phyloP scores from a whole-genome alignment of 345 rosid genomes.

The Erucastrum elatum region DNA sequence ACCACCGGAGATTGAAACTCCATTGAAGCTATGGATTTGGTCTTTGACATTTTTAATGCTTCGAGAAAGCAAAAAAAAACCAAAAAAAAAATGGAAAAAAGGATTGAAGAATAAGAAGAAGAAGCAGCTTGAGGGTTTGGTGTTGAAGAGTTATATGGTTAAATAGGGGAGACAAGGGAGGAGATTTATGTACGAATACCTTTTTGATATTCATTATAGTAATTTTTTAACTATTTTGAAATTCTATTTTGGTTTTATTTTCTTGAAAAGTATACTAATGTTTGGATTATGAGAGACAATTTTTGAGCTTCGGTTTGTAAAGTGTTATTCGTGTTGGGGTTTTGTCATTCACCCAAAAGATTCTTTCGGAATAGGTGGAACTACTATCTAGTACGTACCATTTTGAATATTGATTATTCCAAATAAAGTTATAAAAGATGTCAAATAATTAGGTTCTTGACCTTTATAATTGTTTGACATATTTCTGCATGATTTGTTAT shows the following conservation, averaged over 20 bases:
- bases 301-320: conserved; percentile 37
- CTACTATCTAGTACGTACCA: conserved; percentile 30
- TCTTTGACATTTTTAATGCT: conserved; percentile 43
- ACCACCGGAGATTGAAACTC: conserved; percentile 23
- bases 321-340: conserved; percentile 40
- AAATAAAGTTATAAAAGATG: neutral
- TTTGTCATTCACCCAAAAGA: conserved; percentile 37
- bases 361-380: conserved; percentile 41
- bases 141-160: conserved; percentile 22
- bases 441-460: conserved; percentile 19
- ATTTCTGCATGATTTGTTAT: conserved; percentile 19
- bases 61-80: neutral
- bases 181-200: conserved; percentile 12
- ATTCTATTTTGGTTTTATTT: conserved; percentile 17
- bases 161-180: conserved; percentile 31
- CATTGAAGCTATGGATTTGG: conserved; percentile 39
- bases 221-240: conserved; percentile 1
- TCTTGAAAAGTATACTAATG: conserved; percentile 13
- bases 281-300: conserved; percentile 38
- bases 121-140: conserved; percentile 32
- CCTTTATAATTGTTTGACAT: conserved; percentile 25
- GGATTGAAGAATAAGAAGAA: neutral
- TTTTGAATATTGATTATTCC: conserved; percentile 22
- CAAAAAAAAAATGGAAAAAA: neutral
- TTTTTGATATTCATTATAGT: neutral